phyloP scores from a whole-genome alignment of 208 protist genomes.

The Leishmania martiniquensis region DNA sequence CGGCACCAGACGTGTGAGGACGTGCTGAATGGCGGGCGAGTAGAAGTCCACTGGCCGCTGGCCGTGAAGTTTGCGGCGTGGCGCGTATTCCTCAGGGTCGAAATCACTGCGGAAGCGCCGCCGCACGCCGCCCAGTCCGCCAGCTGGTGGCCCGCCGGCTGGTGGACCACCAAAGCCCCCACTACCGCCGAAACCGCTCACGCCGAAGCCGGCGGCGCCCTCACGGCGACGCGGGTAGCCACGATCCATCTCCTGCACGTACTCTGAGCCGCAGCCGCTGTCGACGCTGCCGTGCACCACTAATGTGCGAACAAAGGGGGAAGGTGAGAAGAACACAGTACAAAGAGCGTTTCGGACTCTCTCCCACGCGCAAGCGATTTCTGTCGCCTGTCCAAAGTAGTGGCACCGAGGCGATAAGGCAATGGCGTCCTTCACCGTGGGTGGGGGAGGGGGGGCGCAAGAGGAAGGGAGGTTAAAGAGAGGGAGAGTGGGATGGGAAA shows the following conservation, averaged over 20 bases:
- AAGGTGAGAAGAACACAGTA: background rate
- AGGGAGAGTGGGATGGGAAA: background rate
- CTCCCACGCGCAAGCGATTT: background rate
- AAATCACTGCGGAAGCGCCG: conserved; percentile 54
- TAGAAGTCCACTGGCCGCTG: conserved; percentile 89
- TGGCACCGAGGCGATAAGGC: background rate
- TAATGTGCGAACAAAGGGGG: background rate
- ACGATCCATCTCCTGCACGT: conserved; percentile 14
- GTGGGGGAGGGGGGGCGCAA: background rate
- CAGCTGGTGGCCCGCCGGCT: background rate
- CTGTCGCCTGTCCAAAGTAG: background rate
- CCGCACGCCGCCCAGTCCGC: conserved; percentile 25
- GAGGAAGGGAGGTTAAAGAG: background rate
- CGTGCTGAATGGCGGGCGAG: conserved; percentile 78
- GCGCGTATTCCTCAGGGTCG: conserved; percentile 82
- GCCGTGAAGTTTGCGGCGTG: conserved; percentile 68
- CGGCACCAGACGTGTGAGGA: conserved; percentile 73
- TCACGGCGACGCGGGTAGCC: conserved; percentile 17
- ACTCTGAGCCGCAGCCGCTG: background rate
- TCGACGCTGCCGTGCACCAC: background rate
- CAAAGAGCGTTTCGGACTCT: background rate
- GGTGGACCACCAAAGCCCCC: conserved; percentile 9
- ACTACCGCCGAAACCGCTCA: conserved; percentile 1
- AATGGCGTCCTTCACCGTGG: background rate
- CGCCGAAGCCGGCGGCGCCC: conserved; percentile 8